phyloP scores from a whole-genome alignment of 768 basidiomycete species.

The Auricularia sp. region DNA sequence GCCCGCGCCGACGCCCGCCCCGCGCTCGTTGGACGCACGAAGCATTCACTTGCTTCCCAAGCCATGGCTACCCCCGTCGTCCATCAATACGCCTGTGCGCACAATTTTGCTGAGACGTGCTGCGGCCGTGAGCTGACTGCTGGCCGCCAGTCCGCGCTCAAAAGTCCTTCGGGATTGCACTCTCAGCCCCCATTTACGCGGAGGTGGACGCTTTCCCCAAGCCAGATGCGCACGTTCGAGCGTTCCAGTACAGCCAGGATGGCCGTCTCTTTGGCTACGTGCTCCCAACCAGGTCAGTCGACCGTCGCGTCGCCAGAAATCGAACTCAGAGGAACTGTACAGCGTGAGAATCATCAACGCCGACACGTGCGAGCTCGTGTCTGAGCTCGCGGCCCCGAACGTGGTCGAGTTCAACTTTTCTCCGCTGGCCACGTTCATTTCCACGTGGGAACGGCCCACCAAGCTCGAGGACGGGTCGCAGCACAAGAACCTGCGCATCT shows the following conservation, averaged over 20 bases:
- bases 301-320: slow-evolving; percentile 7
- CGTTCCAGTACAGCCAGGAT: slow-evolving; percentile 74
- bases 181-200: slow-evolving; percentile 68
- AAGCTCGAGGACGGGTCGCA: slow-evolving; percentile 86
- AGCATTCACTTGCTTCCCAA: slow-evolving; percentile 22
- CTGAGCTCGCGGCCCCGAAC: slow-evolving; percentile 64
- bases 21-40: slow-evolving; percentile 4
- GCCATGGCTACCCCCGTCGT: slow-evolving; percentile 64
- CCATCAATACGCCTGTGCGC: slow-evolving; percentile 73
- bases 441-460: slow-evolving; percentile 89
- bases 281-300: slow-evolving; percentile 58
- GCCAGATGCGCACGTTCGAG: slow-evolving; percentile 65
- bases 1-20: too few relatives aligned
- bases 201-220: slow-evolving; percentile 50
- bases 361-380: slow-evolving; percentile 58
- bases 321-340: slow-evolving; percentile 13
- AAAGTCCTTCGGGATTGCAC: slow-evolving; percentile 82
- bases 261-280: slow-evolving; percentile 83
- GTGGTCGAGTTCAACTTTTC: slow-evolving; percentile 85
- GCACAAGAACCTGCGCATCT: slow-evolving; percentile 91
- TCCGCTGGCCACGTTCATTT: slow-evolving; percentile 84
- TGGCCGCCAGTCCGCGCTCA: slow-evolving; percentile 70
- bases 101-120: neutral
- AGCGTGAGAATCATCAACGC: slow-evolving; percentile 75
- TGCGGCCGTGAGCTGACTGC: neutral